A percentile compares a stretch with the other conserved stretches of the same genome.
Conservation (phyloP, 257 asterid species). For the Voacanga thouarsii region DNA sequence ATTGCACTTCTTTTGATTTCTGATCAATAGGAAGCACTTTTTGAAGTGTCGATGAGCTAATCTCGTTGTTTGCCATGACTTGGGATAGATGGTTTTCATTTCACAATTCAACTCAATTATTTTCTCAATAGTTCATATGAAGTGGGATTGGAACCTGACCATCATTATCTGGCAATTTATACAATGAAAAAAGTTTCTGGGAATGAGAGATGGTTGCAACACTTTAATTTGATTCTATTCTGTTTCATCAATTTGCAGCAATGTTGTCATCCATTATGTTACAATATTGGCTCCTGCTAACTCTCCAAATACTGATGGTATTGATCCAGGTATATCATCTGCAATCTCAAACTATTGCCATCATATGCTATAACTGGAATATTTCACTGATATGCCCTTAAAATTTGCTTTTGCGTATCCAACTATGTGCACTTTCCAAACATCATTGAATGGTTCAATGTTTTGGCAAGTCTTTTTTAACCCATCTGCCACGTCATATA, state of each 20-base stretch:
- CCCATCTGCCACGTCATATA: too few species aligned
- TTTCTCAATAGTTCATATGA: not conserved
- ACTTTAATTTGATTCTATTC: not conserved
- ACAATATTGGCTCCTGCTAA: conserved; percentile 90
- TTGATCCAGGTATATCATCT: conserved; percentile 75
- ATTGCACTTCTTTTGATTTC: not conserved
- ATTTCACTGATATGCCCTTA: not conserved
- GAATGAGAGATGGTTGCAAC: not conserved
- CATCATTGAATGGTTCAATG: too few species aligned
- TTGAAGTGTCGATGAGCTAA: too few species aligned
- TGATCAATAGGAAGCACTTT: not conserved
- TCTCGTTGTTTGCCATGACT: not conserved
- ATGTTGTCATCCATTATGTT: conserved; percentile 72
- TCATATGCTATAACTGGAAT: not conserved
- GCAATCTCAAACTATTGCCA: not conserved
- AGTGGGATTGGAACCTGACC: not conserved
- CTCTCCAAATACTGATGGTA: conserved; percentile 98
- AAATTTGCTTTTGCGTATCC: not conserved
- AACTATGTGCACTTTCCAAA: not conserved
- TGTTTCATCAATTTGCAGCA: conserved; percentile 42
- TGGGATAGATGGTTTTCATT: not conserved
- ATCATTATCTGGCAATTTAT: not conserved
- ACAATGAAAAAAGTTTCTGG: not conserved
- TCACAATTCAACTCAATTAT: not conserved
- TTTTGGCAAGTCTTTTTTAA: too few species aligned